Evolutionary conservation across 306 rosid species (phyloP), one percentile per base, ranked within the genome.

Genomic region (Quercus engelmannii): DNA sequence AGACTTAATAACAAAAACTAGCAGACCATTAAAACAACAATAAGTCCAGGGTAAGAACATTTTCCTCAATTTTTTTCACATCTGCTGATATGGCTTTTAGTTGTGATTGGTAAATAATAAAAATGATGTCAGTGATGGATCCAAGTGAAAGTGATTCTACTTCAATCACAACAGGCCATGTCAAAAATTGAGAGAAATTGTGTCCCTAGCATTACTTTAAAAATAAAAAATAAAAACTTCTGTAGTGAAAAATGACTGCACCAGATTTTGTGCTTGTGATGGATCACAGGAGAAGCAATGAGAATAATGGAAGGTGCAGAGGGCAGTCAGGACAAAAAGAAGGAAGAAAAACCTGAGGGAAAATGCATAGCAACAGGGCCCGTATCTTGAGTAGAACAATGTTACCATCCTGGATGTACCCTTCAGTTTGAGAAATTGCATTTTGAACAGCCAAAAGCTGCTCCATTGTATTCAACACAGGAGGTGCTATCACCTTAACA

Each of bases 401-500:
- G 69, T 93, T 93, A 18, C 88, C 90, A 71, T 90, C 97, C 74
- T 93, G 99, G 76, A 96, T 82, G 76, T 89, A 13, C 78, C 83
- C 91, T 80, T 93, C 98, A 30, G 91, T 90, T 81, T 90, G 97
- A 73, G 94, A 84, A 80, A 91, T 85, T 18, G 85, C 97, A 80
- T 87, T 93, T 86, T 96, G 99, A 75, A 96, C 93, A 62, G 94
- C 96, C 85, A 91, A 81, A 86, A 96, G 94, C 86, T 96, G 99
- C 78, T 96, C 99, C 99, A 93, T 83, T 72, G 91, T 92, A 82
- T 86, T 96, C 94, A 86, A 86, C 23, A 93, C 84, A 3, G 99
- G 94, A 71, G 99, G 97, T 5, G 90, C 91, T 74, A 88, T 17
- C 51, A 96, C 96, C 88, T 86, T 93, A 18, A 96, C 87, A 83